phyloP scores from a whole-genome alignment of 352 stramenopile species.

The Discostella stelligera region DNA sequence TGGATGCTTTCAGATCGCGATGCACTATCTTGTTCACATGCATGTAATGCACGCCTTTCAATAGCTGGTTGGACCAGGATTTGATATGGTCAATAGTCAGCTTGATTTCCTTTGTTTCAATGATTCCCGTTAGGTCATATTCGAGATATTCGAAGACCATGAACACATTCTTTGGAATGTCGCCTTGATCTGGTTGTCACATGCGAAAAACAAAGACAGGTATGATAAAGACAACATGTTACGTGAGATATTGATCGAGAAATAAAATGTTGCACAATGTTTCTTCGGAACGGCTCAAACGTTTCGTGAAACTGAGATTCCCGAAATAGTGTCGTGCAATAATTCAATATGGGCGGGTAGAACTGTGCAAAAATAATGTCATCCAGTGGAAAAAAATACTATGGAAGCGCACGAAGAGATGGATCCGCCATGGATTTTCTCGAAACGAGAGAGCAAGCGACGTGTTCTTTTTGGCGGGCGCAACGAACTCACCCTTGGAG shows the following conservation, averaged over 20 bases:
- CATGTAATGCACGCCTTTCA: constrained; percentile 88
- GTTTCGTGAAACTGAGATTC: constrained; percentile 41
- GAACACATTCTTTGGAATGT: constrained; percentile 81
- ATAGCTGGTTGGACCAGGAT: constrained; percentile 80
- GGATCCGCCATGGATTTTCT: constrained; percentile 36
- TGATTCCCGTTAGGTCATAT: constrained; percentile 81
- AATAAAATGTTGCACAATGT: constrained; percentile 43
- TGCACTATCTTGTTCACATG: constrained; percentile 95
- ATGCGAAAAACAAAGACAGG: not conserved
- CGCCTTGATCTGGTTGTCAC: constrained; percentile 52
- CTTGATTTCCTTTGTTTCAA: constrained; percentile 76
- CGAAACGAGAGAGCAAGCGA: not conserved
- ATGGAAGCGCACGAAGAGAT: constrained; percentile 65
- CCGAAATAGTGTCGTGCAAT: constrained; percentile 51
- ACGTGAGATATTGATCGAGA: not conserved
- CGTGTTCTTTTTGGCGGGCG: too few relatives aligned
- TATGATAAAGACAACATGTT: not conserved
- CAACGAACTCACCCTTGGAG: constrained; percentile 77
- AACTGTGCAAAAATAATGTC: constrained; percentile 55
- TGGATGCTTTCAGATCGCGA: constrained; percentile 92
- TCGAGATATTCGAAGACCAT: constrained; percentile 85
- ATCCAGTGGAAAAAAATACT: constrained; percentile 44
- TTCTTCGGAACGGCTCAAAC: constrained; percentile 54
- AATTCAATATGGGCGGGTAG: constrained; percentile 66
- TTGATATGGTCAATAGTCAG: constrained; percentile 80